These are phyloP conservation scores for Camellia oleifera DNA, from an alignment of 179 eudicot genomes.

Conservation along the genomic window DNA sequence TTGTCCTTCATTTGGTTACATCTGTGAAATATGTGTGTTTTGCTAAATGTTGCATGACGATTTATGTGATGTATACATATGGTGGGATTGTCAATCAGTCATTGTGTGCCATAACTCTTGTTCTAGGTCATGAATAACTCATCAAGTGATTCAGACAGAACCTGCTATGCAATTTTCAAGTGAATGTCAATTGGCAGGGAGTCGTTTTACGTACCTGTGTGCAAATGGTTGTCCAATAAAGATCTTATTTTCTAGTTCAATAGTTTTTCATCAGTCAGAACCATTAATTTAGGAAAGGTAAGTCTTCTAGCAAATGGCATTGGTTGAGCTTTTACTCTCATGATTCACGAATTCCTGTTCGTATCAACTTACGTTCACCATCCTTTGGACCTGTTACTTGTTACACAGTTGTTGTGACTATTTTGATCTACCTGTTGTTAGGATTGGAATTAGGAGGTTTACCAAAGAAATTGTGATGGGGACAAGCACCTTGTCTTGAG, in stretches of 20 bases:
- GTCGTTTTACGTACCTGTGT: not conserved
- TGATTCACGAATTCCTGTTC: too few relatives aligned
- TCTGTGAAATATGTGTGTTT: not conserved
- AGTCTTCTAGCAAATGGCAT: not conserved
- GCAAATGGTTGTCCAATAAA: not conserved
- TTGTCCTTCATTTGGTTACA: not conserved
- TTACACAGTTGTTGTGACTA: not conserved
- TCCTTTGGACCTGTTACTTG: not conserved
- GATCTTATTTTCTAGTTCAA: not conserved
- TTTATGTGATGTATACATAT: not conserved
- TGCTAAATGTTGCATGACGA: not conserved
- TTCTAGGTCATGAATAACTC: not conserved
- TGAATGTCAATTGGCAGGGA: not conserved
- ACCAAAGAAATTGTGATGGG: not conserved
- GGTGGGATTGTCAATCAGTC: conserved; percentile 3
- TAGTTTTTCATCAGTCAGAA: not conserved
- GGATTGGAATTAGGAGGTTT: not conserved
- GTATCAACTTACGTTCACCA: not conserved
- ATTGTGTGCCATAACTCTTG: not conserved
- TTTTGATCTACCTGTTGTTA: not conserved
- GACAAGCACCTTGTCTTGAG: not conserved
- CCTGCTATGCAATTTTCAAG: not conserved
- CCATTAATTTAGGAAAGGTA: not conserved
- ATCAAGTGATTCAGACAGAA: not conserved
- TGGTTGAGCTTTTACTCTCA: not conserved